Evolutionary conservation across 1,284 basidiomycete genomes (phyloP), one percentile per base, ranked within the genome.

Genomic region (Apiotrichum mycotoxinovorans): DNA sequence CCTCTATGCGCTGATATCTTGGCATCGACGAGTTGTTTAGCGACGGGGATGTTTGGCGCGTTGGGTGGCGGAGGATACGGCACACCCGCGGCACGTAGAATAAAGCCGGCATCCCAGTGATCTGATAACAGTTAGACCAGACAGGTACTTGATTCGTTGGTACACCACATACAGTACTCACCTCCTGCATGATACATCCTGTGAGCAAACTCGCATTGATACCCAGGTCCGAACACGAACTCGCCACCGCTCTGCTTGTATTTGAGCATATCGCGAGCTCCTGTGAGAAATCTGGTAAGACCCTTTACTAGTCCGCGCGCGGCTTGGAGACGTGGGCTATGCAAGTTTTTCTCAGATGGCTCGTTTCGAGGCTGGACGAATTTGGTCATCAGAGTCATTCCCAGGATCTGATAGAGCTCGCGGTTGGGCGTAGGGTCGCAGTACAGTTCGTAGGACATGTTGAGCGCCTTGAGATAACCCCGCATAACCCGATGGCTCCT

Each of bases 171-270:
- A 27, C 2, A 27, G 14, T 12, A 44, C 44, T 33, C 18, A 46
- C 34, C 47, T 35, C 44, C 44, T 18, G 33, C 33, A 18, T 33
- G 27, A 27, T 33, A 15, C 77, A 78, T 78, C 17, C 76, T 66
- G 54, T 77, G 76, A 3, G 75, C 75, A 57, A 77, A 77, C 9
- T 71, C 66, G 58, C 72, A 74, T 17, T 61, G 62, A 49, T 63
- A 68, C 1, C 70, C 68, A 1, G 70, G 67, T 0, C 58, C 57
- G 12, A 77, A 59, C 27, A 76, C 63, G 57, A 76, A 76, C 57
- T 78, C 76, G 34, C 77, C 77, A 9, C 76, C 77, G 3, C 75
- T 66, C 49, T 78, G 77, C 7, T 64, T 65, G 12, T 71, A 56
- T 23, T 67, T 70, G 15, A 18, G 4, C 11, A 20, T n/a, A 3